Base-by-base conservation (phyloP, 169 alveolate genomes). In the Miamiensis avidus region DNA sequence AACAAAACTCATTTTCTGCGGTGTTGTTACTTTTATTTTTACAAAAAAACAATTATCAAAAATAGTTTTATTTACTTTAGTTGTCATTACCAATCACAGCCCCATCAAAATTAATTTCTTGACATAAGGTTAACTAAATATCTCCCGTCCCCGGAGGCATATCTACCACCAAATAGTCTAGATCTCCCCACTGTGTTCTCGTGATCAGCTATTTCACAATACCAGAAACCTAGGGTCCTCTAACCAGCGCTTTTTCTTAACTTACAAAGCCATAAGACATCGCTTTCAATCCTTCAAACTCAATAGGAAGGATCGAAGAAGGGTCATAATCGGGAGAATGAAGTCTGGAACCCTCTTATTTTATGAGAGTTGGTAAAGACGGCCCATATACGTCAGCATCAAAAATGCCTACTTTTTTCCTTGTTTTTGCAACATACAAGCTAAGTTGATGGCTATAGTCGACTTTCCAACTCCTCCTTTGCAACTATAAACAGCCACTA, bases 131-230 rank as follows among this genome's bases (percentile, higher is more conserved):
- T 34, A 99, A 92, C 89, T 98, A 98, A 78, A 99, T 98, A 90
- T 99, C 99, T 69, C 99, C 99, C 1, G 99, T 99, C 0, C 99
- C 99, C 1, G 99, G 99, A 0, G 99, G 99, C 82, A 98, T 89
- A 93, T 99, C 99, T 69, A 99, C 94, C 26, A 99, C 95, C 84
- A 99, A 93, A 84, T 98, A 98, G 86, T 99, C 99, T 78, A 99
- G 90, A 27, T 96, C 97, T n/a, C 99, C 99, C 99, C 99, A 99
- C 82, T 96, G 92, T 26, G 99, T 98, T 85, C 95, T 89, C 34
- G 95, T 86, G 33, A 98, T 89, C 89, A 98, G 90, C 89, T 98
- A 98, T 64, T 95, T 95, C 32, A 97, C 97, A 69, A 98, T 93
- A 81, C 97, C 97, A 78, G 98, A 97, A 65, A 97, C 96, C 89